These are phyloP conservation scores for Styphnolobium japonicum DNA, from an alignment of 306 rosid species.

Conservation along the genomic window DNA sequence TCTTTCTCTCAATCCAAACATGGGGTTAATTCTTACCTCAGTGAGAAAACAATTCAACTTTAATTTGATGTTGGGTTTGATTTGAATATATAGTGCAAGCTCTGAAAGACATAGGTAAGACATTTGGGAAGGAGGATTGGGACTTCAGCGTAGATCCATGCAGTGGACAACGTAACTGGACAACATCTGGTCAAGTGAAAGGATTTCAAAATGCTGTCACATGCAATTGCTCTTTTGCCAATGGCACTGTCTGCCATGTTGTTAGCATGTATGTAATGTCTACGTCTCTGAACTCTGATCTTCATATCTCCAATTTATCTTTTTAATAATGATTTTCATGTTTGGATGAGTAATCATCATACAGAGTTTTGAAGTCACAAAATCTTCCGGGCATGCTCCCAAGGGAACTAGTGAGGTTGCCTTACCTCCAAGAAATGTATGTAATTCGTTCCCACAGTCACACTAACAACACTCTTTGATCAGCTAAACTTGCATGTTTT, in stretches of 20 bases:
- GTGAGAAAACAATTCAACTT: background rate
- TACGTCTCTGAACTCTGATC: too few species aligned
- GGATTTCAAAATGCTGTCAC: constrained; percentile 31
- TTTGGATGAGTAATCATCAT: background rate
- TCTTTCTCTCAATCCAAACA: too few species aligned
- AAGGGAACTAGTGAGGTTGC: constrained; percentile 35
- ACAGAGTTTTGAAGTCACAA: constrained; percentile 48
- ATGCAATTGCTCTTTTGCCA: constrained; percentile 44
- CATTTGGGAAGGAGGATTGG: constrained; percentile 23
- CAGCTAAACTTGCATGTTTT: background rate
- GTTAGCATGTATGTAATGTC: constrained; percentile 57
- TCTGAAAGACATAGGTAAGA: constrained; percentile 28
- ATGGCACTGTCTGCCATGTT: constrained; percentile 52
- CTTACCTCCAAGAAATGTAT: constrained; percentile 56
- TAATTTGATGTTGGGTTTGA: background rate
- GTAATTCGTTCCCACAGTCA: background rate
- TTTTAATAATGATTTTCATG: background rate
- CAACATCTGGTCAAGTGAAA: background rate
- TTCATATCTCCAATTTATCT: background rate
- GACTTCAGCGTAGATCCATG: constrained; percentile 28
- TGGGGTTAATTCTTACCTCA: background rate
- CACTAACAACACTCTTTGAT: background rate
- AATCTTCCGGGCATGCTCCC: constrained; percentile 63
- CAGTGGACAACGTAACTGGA: constrained; percentile 48
- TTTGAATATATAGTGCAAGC: background rate